phyloP scores from a whole-genome alignment of 441 rosid genomes.

The Flueggea neowawraea region DNA sequence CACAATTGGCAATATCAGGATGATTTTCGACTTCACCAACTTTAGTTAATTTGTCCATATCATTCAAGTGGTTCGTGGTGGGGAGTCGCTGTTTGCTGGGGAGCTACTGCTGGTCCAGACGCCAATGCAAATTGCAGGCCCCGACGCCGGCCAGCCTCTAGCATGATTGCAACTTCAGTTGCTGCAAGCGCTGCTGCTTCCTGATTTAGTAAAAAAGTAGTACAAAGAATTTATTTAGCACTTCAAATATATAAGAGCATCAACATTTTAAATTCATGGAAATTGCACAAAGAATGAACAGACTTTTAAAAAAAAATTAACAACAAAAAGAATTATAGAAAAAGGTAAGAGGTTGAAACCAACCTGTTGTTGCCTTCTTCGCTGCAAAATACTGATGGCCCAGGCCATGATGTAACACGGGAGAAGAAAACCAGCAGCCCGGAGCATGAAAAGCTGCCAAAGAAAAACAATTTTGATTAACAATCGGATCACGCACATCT shows the following conservation, averaged over 20 bases:
- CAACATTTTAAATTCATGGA: no score
- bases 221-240: background rate
- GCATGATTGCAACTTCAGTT: slow-evolving; percentile 80
- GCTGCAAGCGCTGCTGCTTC: slow-evolving; percentile 94
- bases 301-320: background rate
- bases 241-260: no score
- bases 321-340: background rate
- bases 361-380: slow-evolving; percentile 92
- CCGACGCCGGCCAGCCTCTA: slow-evolving; percentile 71
- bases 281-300: no score
- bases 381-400: slow-evolving; percentile 92
- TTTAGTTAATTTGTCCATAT: slow-evolving; percentile 1
- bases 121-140: slow-evolving; percentile 68
- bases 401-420: slow-evolving; percentile 99
- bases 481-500: background rate
- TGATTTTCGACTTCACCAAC: background rate
- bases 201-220: slow-evolving; percentile 34
- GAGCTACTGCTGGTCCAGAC: slow-evolving; percentile 50
- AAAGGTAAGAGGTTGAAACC: background rate
- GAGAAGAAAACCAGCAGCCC: slow-evolving; percentile 93
- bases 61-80: slow-evolving; percentile 47
- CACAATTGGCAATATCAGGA: slow-evolving; percentile 8
- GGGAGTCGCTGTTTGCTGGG: slow-evolving; percentile 46
- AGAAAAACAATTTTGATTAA: slow-evolving; percentile 10
- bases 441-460: slow-evolving; percentile 58